Conservation (phyloP, 148 eudicot genomes). For the Arctostaphylos glauca region DNA sequence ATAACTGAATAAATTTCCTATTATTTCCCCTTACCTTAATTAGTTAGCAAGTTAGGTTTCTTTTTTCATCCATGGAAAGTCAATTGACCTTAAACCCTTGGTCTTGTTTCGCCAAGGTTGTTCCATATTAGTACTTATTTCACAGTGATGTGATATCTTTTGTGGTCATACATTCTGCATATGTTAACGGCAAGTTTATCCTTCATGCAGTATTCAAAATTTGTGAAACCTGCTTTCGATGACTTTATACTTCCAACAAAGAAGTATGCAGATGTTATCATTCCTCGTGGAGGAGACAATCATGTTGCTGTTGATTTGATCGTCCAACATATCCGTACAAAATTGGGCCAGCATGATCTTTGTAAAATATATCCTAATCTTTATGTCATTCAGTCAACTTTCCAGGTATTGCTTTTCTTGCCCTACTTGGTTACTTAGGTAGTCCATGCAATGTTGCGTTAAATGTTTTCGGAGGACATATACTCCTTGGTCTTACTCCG, state of each 20-base stretch:
- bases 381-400: constrained; percentile 88
- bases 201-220: constrained; percentile 78
- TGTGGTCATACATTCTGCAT: background rate
- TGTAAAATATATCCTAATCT: constrained; percentile 92
- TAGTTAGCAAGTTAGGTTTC: too few species aligned
- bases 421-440: background rate
- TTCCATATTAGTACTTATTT: background rate
- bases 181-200: background rate
- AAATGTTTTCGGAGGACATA: background rate
- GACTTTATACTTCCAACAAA: constrained; percentile 97
- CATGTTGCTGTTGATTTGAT: constrained; percentile 96
- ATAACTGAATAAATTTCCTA: too few species aligned
- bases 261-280: constrained; percentile 92
- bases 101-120: too few species aligned
- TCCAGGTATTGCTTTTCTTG: constrained; percentile 27
- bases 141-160: background rate
- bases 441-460: background rate
- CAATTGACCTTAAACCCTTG: too few species aligned
- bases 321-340: constrained; percentile 96
- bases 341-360: constrained; percentile 94
- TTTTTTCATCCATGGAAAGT: too few species aligned
- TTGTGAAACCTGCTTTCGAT: constrained; percentile 98
- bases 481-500: background rate
- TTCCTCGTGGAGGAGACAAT: constrained; percentile 98
- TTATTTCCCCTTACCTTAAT: too few species aligned